A percentile compares a stretch with the other conserved stretches of the same genome.
Evolutionary conservation across 106 monocot genomes (phyloP).

Genomic region (Cymbidium sinense): DNA sequence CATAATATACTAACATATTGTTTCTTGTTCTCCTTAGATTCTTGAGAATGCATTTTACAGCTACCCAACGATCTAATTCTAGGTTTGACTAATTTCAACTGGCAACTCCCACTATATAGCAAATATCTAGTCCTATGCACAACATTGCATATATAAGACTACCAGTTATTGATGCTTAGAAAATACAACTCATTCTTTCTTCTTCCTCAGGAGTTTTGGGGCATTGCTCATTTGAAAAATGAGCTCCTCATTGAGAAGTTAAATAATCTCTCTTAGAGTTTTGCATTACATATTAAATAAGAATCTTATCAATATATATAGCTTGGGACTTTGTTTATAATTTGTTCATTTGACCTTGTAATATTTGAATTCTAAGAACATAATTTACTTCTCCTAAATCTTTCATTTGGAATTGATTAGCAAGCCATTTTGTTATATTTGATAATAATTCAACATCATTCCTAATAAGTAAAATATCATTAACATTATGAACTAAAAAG

Average conservation of each 20-base stretch:
- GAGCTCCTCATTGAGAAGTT: background rate
- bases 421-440: background rate
- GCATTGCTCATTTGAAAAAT: background rate
- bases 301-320: background rate
- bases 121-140: background rate
- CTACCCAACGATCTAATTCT: background rate
- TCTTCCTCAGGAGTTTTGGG: background rate
- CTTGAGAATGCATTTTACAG: background rate
- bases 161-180: background rate
- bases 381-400: background rate
- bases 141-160: background rate
- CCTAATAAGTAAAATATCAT: slow-evolving; percentile 6
- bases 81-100: background rate
- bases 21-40: slow-evolving; percentile 2
- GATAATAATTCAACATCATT: background rate
- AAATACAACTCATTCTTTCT: background rate
- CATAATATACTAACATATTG: background rate
- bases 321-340: background rate
- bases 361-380: background rate
- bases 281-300: background rate
- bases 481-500: background rate
- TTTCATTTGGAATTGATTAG: slow-evolving; percentile 2
- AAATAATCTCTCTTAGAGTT: slow-evolving; percentile 6
- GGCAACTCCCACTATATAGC: background rate
- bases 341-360: background rate